phyloP scores from a whole-genome alignment of 495 filamentous ascomycete species.

The Halenospora varia region DNA sequence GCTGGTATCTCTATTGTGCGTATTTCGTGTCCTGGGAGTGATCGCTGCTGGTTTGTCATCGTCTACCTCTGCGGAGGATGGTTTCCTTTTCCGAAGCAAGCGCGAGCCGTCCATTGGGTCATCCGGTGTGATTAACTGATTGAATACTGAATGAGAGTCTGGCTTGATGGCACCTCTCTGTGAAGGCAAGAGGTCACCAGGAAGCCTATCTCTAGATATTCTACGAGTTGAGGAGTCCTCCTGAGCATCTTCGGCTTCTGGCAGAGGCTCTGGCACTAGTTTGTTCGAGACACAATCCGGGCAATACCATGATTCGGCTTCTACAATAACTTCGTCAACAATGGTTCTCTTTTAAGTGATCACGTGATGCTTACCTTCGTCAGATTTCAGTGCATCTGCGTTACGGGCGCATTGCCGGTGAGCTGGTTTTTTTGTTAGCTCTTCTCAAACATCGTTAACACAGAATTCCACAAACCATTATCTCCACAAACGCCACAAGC shows the following conservation, averaged over 20 bases:
- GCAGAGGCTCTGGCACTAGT: conserved; percentile 46
- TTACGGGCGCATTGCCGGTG: conserved; percentile 92
- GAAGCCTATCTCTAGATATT: conserved; percentile 28
- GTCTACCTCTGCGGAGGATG: conserved; percentile 34
- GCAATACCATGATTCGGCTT: conserved; percentile 71
- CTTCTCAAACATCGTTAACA: conserved; percentile 16
- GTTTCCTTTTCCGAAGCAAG: conserved; percentile 82
- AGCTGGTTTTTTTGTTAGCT: conserved; percentile 55
- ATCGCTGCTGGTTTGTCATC: conserved; percentile 11
- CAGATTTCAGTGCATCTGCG: conserved; percentile 63
- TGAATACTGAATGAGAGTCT: conserved; percentile 84
- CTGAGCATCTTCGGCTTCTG: conserved; percentile 19
- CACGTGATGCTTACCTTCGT: conserved; percentile 53
- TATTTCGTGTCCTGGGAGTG: conserved; percentile 13
- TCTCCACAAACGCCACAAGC: conserved; percentile 78
- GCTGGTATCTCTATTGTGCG: conserved; percentile 15
- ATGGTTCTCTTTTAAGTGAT: not conserved
- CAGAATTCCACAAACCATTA: conserved; percentile 64
- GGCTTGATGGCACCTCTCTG: conserved; percentile 64
- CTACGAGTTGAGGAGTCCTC: conserved; percentile 13
- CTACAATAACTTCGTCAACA: conserved; percentile 31
- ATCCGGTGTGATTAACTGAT: conserved; percentile 71
- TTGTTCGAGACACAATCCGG: conserved; percentile 68
- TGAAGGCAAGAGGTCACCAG: conserved; percentile 72
- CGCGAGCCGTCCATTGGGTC: conserved; percentile 84